These are phyloP conservation scores for Trichoderma sp. DNA, from an alignment of 2,329 filamentous ascomycete species.

Conservation along the genomic window DNA sequence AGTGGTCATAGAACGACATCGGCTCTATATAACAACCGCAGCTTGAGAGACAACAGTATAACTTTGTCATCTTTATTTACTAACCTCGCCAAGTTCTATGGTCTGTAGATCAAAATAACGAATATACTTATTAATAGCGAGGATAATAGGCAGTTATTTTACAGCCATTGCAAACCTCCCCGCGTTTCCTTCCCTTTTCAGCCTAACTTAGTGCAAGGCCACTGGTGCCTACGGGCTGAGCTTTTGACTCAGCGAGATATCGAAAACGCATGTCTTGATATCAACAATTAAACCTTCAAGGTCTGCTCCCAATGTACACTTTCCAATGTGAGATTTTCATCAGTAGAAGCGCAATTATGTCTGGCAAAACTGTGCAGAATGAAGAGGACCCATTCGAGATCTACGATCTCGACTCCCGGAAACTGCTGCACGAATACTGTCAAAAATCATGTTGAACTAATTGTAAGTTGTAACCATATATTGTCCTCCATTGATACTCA, in stretches of 20 bases:
- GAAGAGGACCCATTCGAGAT: background rate
- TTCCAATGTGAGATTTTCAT: no score
- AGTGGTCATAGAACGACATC: background rate
- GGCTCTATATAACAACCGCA: background rate
- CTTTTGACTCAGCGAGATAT: background rate
- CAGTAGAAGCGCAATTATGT: background rate
- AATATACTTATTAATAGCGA: background rate
- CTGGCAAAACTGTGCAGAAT: background rate
- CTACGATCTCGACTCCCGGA: background rate
- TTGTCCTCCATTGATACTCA: background rate
- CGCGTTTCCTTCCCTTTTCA: background rate
- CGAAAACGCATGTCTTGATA: background rate
- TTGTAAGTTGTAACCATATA: background rate
- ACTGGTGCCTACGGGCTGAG: conserved; percentile 4
- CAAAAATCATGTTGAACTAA: background rate
- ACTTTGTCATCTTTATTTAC: no score
- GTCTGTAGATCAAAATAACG: background rate
- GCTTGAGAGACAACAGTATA: background rate
- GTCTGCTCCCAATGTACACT: background rate
- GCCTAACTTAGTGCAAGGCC: background rate
- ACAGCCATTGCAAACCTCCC: background rate
- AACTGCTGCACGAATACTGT: background rate
- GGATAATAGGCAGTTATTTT: background rate
- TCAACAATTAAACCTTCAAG: background rate
- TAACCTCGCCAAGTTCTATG: background rate